Evolutionary conservation across 2,329 filamentous ascomycete genomes (phyloP), one percentile per base, ranked within the genome.

Genomic region (Trichophaea hybrida): DNA sequence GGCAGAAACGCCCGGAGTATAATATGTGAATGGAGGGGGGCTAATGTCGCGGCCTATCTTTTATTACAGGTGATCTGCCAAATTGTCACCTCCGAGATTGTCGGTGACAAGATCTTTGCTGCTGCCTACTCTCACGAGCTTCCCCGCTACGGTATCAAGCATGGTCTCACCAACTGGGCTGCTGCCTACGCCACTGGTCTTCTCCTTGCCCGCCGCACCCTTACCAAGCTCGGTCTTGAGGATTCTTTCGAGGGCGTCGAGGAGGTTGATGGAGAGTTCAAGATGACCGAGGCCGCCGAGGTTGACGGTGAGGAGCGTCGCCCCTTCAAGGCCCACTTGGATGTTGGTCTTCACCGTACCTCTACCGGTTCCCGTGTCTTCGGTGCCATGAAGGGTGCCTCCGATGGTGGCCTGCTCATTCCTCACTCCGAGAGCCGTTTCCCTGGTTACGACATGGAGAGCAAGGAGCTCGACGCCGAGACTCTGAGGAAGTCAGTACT

Each of bases 381-480:
- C 75, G 93, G 88, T 77, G 93, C 91, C 77, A 89, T 98, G 87
- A 98, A 98, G 86, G 93, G 93, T 81, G 91, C 90, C 72, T 97
- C 90, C 51, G 93, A 98, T 77, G 93, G 93, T 77, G 93, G 93
- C 75, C 87, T 98, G 77, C 83, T 90, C 76, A 79, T 98, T 70
- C 93, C 93, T 71, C 93, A 98, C 87, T 95, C 88, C 71, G 90
- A 97, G 83, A 96, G 93, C 83, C 91, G 93, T 72, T 98, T 98
- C 88, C 93, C 93, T 72, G 93, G 93, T 72, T 98, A 80, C 84
- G 93, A 98, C 75, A 87, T 95, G 35, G 93, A 98, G 81, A 78
- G 79, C 76, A 90, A 98, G 86, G 91, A 97, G 83, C 88, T 98
- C 72, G 93, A 98, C 72, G 82, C 89, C 72, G 93, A 98, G 76